Conservation (phyloP, 2,329 filamentous ascomycete genomes). For the Trichoderma simmonsii region DNA sequence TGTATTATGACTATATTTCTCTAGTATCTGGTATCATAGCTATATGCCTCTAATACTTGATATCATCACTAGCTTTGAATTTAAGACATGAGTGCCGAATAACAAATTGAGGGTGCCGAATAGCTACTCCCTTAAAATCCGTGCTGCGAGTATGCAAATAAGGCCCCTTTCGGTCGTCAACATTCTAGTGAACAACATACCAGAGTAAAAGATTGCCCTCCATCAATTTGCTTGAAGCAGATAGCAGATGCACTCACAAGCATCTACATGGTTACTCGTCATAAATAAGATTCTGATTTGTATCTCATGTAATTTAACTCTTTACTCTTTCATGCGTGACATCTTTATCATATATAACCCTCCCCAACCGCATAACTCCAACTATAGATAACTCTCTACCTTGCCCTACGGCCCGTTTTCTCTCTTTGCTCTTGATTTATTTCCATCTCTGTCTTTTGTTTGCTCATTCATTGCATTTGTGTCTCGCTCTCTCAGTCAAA, state of each 20-base stretch:
- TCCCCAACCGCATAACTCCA: slow-evolving; percentile 13
- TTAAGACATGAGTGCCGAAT: neutral
- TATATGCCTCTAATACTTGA: too few relatives aligned
- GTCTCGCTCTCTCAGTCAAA: neutral
- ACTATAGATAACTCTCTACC: neutral
- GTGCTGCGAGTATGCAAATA: neutral
- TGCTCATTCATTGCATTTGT: slow-evolving; percentile 1
- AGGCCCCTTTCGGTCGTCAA: neutral
- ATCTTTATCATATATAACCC: slow-evolving; percentile 17
- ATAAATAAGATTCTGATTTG: neutral
- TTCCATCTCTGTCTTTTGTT: slow-evolving; percentile 5
- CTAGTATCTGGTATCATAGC: too few relatives aligned
- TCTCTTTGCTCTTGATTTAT: slow-evolving; percentile 1
- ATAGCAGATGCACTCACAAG: neutral
- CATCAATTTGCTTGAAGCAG: neutral
- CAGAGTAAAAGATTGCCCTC: too few relatives aligned
- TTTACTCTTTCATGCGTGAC: slow-evolving; percentile 17
- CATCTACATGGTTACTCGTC: neutral
- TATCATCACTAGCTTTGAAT: neutral
- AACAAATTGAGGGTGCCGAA: neutral
- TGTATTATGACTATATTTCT: too few relatives aligned
- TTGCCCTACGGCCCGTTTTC: neutral
- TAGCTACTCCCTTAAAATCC: too few relatives aligned
- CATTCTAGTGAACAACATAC: neutral
- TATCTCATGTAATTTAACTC: slow-evolving; percentile 9